These are phyloP conservation scores for Lodderomyces elongisporus DNA, from an alignment of 1,139 yeast genomes.

Conservation along the genomic window DNA sequence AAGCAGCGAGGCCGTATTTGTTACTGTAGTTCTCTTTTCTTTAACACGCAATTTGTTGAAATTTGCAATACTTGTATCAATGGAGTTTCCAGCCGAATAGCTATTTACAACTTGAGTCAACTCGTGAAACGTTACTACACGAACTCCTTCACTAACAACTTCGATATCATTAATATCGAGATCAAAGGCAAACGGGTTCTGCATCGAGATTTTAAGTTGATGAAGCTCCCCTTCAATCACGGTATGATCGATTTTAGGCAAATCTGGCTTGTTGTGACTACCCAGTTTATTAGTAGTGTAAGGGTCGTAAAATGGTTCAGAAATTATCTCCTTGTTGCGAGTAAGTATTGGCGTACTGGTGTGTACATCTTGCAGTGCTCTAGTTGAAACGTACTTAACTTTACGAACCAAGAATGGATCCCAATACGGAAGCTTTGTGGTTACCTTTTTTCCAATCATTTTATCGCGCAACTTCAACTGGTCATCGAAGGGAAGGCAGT, in stretches of 20 bases:
- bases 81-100: not conserved
- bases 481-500: constrained; percentile 39
- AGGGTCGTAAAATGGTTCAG: constrained; percentile 31
- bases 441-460: constrained; percentile 15
- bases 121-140: constrained; percentile 25
- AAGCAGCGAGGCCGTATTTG: not conserved
- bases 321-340: constrained; percentile 26
- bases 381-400: constrained; percentile 29
- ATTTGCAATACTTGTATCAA: not conserved
- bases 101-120: constrained; percentile 11
- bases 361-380: too few species aligned
- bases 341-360: too few species aligned
- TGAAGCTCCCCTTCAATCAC: constrained; percentile 54
- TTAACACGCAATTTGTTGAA: constrained; percentile 1
- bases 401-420: constrained; percentile 64
- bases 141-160: constrained; percentile 31
- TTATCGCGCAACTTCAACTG: constrained; percentile 26
- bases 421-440: constrained; percentile 46
- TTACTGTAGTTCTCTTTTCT: constrained; percentile 1
- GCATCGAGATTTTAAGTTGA: constrained; percentile 52
- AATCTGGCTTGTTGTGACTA: constrained; percentile 8
- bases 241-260: constrained; percentile 26
- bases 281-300: too few species aligned
- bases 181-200: constrained; percentile 80
- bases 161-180: constrained; percentile 54